Percentiles rank a stretch among this genome's conserved stretches.
Conservation (phyloP, 2,329 filamentous ascomycete species). For the Alternaria arborescens region DNA sequence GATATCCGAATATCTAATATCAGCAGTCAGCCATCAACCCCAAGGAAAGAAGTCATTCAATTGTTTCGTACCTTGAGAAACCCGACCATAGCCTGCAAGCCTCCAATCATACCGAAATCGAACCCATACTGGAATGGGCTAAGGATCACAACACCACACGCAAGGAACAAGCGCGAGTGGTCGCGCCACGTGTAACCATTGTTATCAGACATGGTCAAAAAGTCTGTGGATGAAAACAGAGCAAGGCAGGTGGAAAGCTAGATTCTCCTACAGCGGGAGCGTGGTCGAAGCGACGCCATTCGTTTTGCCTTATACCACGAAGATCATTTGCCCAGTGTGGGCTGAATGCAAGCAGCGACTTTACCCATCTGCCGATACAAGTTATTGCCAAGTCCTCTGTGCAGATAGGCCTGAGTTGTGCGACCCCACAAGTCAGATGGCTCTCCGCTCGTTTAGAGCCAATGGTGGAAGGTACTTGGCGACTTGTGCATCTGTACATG, state of each 20-base stretch:
- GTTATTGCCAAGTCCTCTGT: constrained; percentile 23
- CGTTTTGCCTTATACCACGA: constrained; percentile 29
- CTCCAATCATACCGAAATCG: constrained; percentile 62
- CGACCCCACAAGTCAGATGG: constrained; percentile 39
- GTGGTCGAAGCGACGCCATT: constrained; percentile 5
- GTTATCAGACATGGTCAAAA: constrained; percentile 29
- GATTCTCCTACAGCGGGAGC: neutral
- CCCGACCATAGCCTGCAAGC: constrained; percentile 61
- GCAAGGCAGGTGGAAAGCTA: neutral
- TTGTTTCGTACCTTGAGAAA: constrained; percentile 54
- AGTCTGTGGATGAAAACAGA: neutral
- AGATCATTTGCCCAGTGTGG: constrained; percentile 28
- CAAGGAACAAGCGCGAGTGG: constrained; percentile 58
- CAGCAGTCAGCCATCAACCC: neutral
- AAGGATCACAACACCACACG: constrained; percentile 59
- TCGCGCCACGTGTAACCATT: constrained; percentile 41
- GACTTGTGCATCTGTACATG: constrained; percentile 31
- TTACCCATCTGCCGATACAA: constrained; percentile 43
- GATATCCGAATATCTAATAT: constrained; percentile 42
- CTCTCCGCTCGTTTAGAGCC: constrained; percentile 14
- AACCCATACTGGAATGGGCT: constrained; percentile 64
- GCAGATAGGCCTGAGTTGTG: constrained; percentile 16
- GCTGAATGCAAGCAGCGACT: constrained; percentile 24
- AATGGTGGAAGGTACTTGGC: constrained; percentile 30
- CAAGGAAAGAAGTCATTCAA: too few species aligned